Conservation (phyloP, 495 filamentous ascomycete genomes). For the Penicillium flavigenum region DNA sequence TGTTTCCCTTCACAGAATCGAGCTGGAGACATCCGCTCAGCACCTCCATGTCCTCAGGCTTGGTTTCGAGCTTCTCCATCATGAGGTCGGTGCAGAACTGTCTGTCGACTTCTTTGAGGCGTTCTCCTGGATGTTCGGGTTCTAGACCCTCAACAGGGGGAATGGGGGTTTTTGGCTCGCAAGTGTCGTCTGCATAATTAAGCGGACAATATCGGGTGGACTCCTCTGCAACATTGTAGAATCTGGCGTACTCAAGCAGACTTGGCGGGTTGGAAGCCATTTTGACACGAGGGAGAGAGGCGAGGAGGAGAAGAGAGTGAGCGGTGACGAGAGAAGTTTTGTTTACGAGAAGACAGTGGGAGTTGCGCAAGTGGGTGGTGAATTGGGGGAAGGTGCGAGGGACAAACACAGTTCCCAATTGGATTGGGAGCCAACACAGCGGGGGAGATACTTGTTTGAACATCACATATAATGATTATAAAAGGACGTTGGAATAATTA, state of each 20-base stretch:
- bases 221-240: conserved; percentile 1
- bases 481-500: neutral
- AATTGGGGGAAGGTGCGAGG: neutral
- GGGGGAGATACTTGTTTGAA: neutral
- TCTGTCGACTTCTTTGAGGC: neutral
- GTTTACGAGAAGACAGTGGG: neutral
- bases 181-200: neutral
- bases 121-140: neutral
- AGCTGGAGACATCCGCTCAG: neutral
- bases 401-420: neutral
- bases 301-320: neutral
- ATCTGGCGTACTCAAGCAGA: neutral
- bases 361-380: neutral
- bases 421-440: neutral
- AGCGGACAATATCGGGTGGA: neutral
- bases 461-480: neutral
- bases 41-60: neutral
- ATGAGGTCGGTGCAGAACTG: neutral
- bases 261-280: neutral
- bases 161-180: neutral
- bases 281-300: neutral
- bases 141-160: neutral
- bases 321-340: neutral
- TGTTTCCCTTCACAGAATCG: neutral
- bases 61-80: neutral